Percentiles rank a stretch among this genome's conserved stretches.
Conservation (phyloP, 108 stramenopile genomes). For the Pseudonitzschia pungens region DNA sequence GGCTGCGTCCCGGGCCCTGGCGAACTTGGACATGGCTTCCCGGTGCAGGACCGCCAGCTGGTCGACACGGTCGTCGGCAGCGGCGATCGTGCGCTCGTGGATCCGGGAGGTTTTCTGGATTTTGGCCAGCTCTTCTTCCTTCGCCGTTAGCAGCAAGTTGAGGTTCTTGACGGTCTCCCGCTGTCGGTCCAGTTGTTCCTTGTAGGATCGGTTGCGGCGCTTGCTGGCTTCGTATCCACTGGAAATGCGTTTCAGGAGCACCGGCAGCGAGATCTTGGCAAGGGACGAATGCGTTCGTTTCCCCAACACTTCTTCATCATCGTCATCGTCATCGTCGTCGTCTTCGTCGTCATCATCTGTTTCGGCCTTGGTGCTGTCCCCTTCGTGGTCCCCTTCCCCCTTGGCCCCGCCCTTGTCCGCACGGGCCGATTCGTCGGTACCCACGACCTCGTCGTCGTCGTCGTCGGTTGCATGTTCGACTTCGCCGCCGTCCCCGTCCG, state of each 20-base stretch:
- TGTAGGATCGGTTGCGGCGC: neutral
- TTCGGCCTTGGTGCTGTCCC: neutral
- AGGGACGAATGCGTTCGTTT: too few relatives aligned
- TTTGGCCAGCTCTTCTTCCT: conserved; percentile 20
- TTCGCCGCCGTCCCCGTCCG: conserved; percentile 2
- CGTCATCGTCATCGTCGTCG: neutral
- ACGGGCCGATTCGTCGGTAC: neutral
- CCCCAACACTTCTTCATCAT: too few relatives aligned
- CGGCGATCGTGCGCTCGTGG: too few relatives aligned
- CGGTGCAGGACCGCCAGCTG: conserved; percentile 4
- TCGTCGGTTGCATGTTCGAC: neutral
- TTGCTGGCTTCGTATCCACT: conserved; percentile 16
- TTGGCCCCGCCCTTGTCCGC: neutral
- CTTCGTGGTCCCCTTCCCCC: neutral
- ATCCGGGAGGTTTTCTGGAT: neutral
- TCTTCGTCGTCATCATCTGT: neutral
- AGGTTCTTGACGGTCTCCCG: conserved; percentile 21
- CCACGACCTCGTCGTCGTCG: neutral
- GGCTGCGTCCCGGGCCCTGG: conserved; percentile 9
- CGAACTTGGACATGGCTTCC: conserved; percentile 4
- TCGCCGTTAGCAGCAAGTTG: conserved; percentile 21
- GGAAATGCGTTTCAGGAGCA: neutral
- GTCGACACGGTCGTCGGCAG: neutral
- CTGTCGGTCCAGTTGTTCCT: neutral
- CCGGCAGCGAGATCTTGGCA: neutral